Evolutionary conservation across 2,329 filamentous ascomycete species (phyloP).

Genomic region (Colletotrichum gloeosporioides): DNA sequence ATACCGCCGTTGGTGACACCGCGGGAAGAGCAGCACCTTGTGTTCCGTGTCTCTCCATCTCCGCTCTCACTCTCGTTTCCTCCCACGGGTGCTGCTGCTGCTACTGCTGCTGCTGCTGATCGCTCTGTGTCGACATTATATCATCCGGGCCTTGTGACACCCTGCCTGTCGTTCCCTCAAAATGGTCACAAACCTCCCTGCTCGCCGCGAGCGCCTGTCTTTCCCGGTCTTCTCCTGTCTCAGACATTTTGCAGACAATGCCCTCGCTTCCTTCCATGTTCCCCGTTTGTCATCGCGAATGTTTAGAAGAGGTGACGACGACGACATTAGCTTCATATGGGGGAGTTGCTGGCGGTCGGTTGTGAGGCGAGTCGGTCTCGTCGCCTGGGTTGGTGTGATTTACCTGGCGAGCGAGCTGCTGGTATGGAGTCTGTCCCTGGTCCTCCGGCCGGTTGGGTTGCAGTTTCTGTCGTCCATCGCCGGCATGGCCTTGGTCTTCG

Average conservation of each 20-base stretch:
- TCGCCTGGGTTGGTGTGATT: constrained; percentile 39
- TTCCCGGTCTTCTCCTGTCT: constrained; percentile 32
- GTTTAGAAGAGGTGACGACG: background rate
- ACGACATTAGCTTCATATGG: background rate
- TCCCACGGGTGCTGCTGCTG: background rate
- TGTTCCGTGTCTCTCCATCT: background rate
- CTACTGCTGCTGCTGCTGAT: background rate
- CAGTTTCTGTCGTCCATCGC: constrained; percentile 54
- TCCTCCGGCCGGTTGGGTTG: constrained; percentile 35
- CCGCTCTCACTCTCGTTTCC: background rate
- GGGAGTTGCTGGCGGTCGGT: background rate
- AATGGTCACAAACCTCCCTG: background rate
- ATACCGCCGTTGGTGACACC: constrained; percentile 3
- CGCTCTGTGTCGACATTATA: background rate
- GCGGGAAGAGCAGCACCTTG: background rate
- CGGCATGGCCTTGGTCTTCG: constrained; percentile 49
- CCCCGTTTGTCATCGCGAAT: background rate
- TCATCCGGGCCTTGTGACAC: background rate
- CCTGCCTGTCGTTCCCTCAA: background rate
- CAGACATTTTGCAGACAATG: constrained; percentile 23
- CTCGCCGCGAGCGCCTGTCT: background rate
- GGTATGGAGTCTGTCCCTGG: constrained; percentile 47
- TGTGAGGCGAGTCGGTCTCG: constrained; percentile 19
- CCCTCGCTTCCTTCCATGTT: background rate
- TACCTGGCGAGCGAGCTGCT: constrained; percentile 49